Evolutionary conservation across 2,329 filamentous ascomycete species (phyloP), one percentile per base, ranked within the genome.

Genomic region (Cladosporium sp.): DNA sequence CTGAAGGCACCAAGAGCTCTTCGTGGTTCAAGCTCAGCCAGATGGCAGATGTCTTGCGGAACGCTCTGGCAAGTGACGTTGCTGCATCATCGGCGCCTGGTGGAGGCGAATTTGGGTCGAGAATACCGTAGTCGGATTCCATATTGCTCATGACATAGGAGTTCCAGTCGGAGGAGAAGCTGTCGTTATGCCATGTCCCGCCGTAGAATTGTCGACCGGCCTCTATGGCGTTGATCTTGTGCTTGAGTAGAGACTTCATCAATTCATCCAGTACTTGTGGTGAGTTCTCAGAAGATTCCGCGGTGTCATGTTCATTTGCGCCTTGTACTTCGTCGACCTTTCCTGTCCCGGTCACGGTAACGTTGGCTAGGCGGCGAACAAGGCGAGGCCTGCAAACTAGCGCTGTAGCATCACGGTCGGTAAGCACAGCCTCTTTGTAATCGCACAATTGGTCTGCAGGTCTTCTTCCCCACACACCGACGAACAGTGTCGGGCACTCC

Each of bases 111-210:
- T 42, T 46, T 1, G 74, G 69, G 45, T 66, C 69, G 0, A 80
- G 25, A 0, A 74, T 15, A 0, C 55, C 41, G 1, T 61, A 63
- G 3, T 56, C 64, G 2, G 72, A 69, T 0, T 41, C 57, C 0
- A 46, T 19, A 0, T 64, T 35, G 1, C 59, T 58, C 0, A 78
- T 54, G n/a, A 81, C 66, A 27, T 78, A 72, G 41, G 73, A 77
- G 25, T 75, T 59, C 64, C 72, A 78, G 35, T 77, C 73, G 0
- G 56, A 57, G 0, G 75, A 62, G 1, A 69, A 59, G 0, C 64
- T 70, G 38, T 77, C 69, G 49, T 76, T 78, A 54, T 80, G 79
- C 71, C 72, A 79, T 2, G 30, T 55, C 57, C 62, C 0, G 43
- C 55, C 53, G 11, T 22, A 16, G n/a, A n/a, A 27, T 27, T 1